These are phyloP conservation scores for Mychonastes homosphaera DNA, from an alignment of 139 green algal genomes.

Conservation along the genomic window DNA sequence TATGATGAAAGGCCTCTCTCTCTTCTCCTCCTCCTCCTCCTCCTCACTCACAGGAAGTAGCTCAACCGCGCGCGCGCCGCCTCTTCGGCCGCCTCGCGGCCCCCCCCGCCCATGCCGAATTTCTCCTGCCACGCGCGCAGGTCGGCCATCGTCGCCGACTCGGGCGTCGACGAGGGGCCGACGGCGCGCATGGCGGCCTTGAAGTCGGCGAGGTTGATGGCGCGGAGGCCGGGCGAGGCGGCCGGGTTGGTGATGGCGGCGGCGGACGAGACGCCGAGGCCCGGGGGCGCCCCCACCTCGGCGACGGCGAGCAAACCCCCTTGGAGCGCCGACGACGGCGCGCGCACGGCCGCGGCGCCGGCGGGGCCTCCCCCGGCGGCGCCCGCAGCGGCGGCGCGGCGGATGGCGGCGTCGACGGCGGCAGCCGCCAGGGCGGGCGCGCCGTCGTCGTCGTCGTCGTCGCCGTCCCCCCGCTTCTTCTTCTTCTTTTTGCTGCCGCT, in stretches of 20 bases:
- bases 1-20: too few species aligned
- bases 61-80: too few species aligned
- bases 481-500: neutral
- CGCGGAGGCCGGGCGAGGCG: too few species aligned
- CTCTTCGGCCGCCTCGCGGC: conserved; percentile 18
- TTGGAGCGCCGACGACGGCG: conserved; percentile 42
- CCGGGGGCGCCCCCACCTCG: too few species aligned
- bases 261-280: too few species aligned
- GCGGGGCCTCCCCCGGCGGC: neutral
- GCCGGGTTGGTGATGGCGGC: too few species aligned
- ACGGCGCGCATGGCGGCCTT: conserved; percentile 44
- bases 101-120: conserved; percentile 53
- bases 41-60: conserved; percentile 39
- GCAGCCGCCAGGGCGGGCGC: too few species aligned
- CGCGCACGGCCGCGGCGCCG: conserved; percentile 11
- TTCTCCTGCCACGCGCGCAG: conserved; percentile 56
- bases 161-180: conserved; percentile 28
- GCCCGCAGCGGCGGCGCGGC: neutral
- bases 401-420: neutral
- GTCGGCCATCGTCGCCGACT: conserved; percentile 33
- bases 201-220: too few species aligned
- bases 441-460: too few species aligned
- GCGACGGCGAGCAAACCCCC: too few species aligned
- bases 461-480: too few species aligned
- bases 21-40: too few species aligned